Percentiles rank a stretch among this genome's conserved stretches.
These are phyloP conservation scores for Chenopodium formosanum DNA, from an alignment of 148 eudicot genomes.

Conservation along the genomic window DNA sequence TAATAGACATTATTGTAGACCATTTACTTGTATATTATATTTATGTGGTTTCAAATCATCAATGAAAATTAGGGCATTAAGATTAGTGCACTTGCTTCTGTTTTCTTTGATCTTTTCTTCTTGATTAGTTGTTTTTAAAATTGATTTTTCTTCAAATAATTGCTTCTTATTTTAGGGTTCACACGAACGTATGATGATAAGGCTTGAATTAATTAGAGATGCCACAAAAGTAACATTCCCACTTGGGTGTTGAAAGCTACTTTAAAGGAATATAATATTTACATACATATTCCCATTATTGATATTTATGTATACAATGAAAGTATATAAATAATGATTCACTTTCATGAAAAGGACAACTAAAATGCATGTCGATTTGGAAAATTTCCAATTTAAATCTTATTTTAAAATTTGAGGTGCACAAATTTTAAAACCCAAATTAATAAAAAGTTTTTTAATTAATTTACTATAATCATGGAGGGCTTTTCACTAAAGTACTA, in stretches of 20 bases:
- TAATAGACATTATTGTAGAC: not conserved
- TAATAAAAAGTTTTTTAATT: not conserved
- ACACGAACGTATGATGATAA: conserved; percentile 5
- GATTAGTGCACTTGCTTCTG: no score
- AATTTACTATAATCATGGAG: not conserved
- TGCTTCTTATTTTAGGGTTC: conserved; percentile 9
- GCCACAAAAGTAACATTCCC: not conserved
- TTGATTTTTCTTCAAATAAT: not conserved
- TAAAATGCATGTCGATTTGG: not conserved
- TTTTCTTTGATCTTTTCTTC: not conserved
- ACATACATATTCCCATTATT: not conserved
- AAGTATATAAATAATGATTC: not conserved
- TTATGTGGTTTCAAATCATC: not conserved
- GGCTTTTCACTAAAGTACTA: not conserved
- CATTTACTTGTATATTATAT: not conserved
- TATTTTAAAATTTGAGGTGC: not conserved
- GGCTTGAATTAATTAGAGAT: not conserved
- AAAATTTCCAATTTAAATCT: not conserved
- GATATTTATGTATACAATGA: no score
- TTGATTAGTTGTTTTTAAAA: not conserved
- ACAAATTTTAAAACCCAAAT: not conserved
- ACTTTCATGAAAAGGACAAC: not conserved
- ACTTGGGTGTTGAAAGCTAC: conserved; percentile 4
- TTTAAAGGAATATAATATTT: not conserved
- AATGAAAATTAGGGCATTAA: not conserved